Evolutionary conservation across 2,329 filamentous ascomycete genomes (phyloP).

Genomic region (Rhynchosporium agropyri): DNA sequence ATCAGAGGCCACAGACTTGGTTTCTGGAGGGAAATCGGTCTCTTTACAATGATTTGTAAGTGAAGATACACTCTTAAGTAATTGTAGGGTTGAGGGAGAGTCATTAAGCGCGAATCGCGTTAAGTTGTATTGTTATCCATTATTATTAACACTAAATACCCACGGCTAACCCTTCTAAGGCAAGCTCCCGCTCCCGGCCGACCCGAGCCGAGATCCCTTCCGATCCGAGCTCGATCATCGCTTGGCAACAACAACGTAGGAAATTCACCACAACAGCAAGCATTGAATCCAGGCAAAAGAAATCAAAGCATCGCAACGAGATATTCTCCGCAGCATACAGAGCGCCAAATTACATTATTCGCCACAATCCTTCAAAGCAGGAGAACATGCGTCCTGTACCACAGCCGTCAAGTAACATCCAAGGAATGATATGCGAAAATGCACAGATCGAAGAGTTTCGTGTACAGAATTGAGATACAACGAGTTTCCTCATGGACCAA

Average conservation of each 20-base stretch:
- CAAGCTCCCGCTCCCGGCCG: background rate
- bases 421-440: background rate
- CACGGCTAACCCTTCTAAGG: slow-evolving; percentile 9
- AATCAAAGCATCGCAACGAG: background rate
- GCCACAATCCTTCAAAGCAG: too few relatives aligned
- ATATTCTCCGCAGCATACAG: background rate
- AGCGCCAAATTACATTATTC: too few relatives aligned
- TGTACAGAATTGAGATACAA: background rate
- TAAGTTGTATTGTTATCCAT: slow-evolving; percentile 10
- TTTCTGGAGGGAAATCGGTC: too few relatives aligned
- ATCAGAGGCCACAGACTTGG: too few relatives aligned
- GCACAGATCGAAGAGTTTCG: background rate
- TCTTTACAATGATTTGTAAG: background rate
- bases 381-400: too few relatives aligned
- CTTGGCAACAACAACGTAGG: background rate
- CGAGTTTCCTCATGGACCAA: background rate
- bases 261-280: background rate
- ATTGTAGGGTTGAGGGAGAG: background rate
- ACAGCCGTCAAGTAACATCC: too few relatives aligned
- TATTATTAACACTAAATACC: slow-evolving; percentile 1
- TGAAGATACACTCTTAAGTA: slow-evolving; percentile 3
- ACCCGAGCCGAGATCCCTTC: background rate
- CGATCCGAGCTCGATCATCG: background rate
- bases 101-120: background rate
- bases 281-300: background rate